Evolutionary conservation across 345 rosid species (phyloP), one percentile per base, ranked within the genome.

Genomic region (Aethionema arabicum): DNA sequence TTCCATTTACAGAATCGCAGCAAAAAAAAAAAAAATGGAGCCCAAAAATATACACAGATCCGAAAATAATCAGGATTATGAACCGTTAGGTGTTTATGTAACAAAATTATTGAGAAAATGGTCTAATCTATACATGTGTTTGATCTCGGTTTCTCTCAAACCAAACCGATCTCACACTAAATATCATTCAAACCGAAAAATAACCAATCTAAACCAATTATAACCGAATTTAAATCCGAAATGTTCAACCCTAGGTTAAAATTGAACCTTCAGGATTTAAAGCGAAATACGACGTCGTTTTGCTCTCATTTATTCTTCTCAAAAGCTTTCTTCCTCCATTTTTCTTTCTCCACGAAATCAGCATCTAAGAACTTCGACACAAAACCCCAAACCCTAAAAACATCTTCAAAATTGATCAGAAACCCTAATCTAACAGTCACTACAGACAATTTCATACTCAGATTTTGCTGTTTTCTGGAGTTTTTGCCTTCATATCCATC

Each of bases 291-390:
- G n/a, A 7, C 10, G n/a, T 12, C 44, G 10, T 40, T 40, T 40
- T n/a, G n/a, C n/a, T 7, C 4, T 64, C 37, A 52, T 44, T 57
- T 65, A 40, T 8, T 44, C 10, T 38, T 51, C 46, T 89, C 87
- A 40, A 89, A 80, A 68, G 91, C 87, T 36, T 61, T 70, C 68
- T 81, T 82, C 59, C 98, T 78, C 98, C 98, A 87, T 53, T 75
- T 82, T 79, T 89, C 96, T 60, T 92, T 89, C 88, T 89, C 91
- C 9, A 92, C 84, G 64, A 89, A 92, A 70, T 92, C 98, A 0
- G 93, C 96, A 65, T 92, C 98, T 74, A 92, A 59, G 66, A 92
- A 92, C 52, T 82, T 58, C 7, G 97, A 81, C 61, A 84, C 82
- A 75, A 92, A 87, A 29, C 57, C 71, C 98, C 98, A 92, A 15